Evolutionary conservation across 2,329 filamentous ascomycete species (phyloP).

Genomic region (Xylaria sp.): DNA sequence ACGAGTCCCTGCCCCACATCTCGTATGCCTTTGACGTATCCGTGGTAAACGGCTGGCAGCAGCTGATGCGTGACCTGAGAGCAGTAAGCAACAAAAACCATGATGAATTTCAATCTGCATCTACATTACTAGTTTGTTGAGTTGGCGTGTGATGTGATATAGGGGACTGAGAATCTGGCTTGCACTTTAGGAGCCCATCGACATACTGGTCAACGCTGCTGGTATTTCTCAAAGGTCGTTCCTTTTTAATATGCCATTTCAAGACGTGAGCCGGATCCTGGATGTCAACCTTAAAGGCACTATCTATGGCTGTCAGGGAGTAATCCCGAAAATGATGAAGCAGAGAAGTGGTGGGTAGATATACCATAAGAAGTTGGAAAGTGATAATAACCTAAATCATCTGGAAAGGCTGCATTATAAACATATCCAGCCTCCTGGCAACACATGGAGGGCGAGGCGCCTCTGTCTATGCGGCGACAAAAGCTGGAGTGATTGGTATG

Average conservation of each 20-base stretch:
- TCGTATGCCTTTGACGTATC: constrained; percentile 43
- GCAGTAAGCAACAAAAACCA: constrained; percentile 16
- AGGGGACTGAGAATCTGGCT: constrained; percentile 14
- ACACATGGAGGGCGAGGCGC: constrained; percentile 75
- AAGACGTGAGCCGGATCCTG: constrained; percentile 67
- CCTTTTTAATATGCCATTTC: constrained; percentile 64
- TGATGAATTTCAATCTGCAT: no score
- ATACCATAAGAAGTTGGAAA: not conserved
- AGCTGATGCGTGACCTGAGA: not conserved
- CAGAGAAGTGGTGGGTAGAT: constrained; percentile 46
- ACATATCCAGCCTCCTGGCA: constrained; percentile 81
- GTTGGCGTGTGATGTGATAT: not conserved
- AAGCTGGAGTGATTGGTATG: constrained; percentile 79
- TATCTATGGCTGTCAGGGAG: constrained; percentile 68
- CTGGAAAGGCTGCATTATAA: constrained; percentile 75
- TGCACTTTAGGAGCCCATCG: constrained; percentile 44
- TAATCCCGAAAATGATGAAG: constrained; percentile 61
- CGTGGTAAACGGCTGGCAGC: constrained; percentile 33
- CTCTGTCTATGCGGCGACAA: constrained; percentile 80
- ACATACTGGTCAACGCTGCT: constrained; percentile 82
- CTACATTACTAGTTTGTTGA: not conserved
- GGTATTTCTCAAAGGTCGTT: constrained; percentile 75
- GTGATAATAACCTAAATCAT: constrained; percentile 2
- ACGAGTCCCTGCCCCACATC: constrained; percentile 26
- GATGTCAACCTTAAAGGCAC: constrained; percentile 77